Evolutionary conservation across 1,284 basidiomycete genomes (phyloP).

Genomic region (Ceratobasidium papillatum): DNA sequence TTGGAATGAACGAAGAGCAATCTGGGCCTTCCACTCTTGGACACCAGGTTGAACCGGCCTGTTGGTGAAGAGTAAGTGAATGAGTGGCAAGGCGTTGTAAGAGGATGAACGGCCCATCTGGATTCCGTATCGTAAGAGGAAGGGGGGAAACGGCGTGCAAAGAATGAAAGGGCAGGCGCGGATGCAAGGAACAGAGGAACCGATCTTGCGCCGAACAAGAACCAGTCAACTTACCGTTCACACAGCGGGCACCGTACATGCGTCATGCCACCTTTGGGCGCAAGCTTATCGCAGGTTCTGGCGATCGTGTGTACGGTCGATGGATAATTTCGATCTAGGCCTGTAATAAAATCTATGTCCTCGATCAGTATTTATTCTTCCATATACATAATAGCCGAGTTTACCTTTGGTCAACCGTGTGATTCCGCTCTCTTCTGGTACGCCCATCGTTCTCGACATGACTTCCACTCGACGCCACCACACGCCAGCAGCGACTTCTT

Average conservation of each 20-base stretch:
- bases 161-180: background rate
- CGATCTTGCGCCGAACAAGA: background rate
- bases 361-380: background rate
- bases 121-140: background rate
- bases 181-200: background rate
- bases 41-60: slow-evolving; percentile 77
- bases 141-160: background rate
- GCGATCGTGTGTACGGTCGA: slow-evolving; percentile 90
- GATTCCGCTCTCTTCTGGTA: slow-evolving; percentile 62
- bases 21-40: slow-evolving; percentile 75
- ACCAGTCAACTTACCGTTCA: slow-evolving; percentile 63
- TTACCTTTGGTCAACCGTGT: slow-evolving; percentile 77
- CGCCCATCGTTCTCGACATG: slow-evolving; percentile 54
- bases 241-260: slow-evolving; percentile 70
- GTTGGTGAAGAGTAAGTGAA: slow-evolving; percentile 9
- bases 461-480: slow-evolving; percentile 71
- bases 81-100: slow-evolving; percentile 5
- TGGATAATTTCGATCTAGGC: slow-evolving; percentile 83
- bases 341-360: slow-evolving; percentile 77
- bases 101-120: background rate
- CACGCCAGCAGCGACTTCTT: slow-evolving; percentile 81
- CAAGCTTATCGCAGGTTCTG: slow-evolving; percentile 82
- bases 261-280: slow-evolving; percentile 67
- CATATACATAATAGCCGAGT: slow-evolving; percentile 21
- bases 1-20: slow-evolving; percentile 70